phyloP scores from a whole-genome alignment of 2,329 filamentous ascomycete species.

The Moelleriella libera region DNA sequence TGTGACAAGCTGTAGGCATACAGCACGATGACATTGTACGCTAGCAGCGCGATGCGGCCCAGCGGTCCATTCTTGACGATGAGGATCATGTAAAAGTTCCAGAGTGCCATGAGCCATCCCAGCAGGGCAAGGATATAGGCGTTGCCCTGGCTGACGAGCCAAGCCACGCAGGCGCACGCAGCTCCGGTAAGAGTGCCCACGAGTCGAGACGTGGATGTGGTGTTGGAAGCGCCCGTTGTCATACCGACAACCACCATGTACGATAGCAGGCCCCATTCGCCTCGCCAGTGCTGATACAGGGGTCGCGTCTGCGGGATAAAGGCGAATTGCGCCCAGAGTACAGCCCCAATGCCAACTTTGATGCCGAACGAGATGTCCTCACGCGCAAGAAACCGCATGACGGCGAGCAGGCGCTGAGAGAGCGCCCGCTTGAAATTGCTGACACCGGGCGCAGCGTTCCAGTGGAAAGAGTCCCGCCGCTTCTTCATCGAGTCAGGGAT shows the following conservation, averaged over 20 bases:
- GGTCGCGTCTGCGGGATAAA: slow-evolving; percentile 69
- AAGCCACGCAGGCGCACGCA: slow-evolving; percentile 57
- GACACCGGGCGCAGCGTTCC: slow-evolving; percentile 37
- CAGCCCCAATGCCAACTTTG: slow-evolving; percentile 84
- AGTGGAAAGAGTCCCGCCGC: slow-evolving; percentile 38
- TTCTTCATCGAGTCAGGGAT: slow-evolving; percentile 39
- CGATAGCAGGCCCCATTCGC: slow-evolving; percentile 90
- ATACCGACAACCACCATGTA: slow-evolving; percentile 98
- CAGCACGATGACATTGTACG: slow-evolving; percentile 88
- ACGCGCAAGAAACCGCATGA: slow-evolving; percentile 32
- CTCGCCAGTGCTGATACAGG: slow-evolving; percentile 75
- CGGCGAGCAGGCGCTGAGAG: slow-evolving; percentile 30
- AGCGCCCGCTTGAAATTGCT: slow-evolving; percentile 26
- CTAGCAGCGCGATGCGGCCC: slow-evolving; percentile 84
- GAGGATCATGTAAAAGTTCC: slow-evolving; percentile 83
- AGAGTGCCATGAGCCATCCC: slow-evolving; percentile 67
- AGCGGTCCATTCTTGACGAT: slow-evolving; percentile 74
- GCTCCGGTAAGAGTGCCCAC: slow-evolving; percentile 77
- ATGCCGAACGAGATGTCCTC: slow-evolving; percentile 63
- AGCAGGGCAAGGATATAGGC: slow-evolving; percentile 63
- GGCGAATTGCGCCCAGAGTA: slow-evolving; percentile 77
- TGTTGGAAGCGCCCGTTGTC: slow-evolving; percentile 94
- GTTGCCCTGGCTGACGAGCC: slow-evolving; percentile 64
- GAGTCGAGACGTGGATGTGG: slow-evolving; percentile 76
- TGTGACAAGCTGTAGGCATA: slow-evolving; percentile 87